These are phyloP conservation scores for Quercus tomentella DNA, from an alignment of 331 rosid genomes.

Conservation along the genomic window DNA sequence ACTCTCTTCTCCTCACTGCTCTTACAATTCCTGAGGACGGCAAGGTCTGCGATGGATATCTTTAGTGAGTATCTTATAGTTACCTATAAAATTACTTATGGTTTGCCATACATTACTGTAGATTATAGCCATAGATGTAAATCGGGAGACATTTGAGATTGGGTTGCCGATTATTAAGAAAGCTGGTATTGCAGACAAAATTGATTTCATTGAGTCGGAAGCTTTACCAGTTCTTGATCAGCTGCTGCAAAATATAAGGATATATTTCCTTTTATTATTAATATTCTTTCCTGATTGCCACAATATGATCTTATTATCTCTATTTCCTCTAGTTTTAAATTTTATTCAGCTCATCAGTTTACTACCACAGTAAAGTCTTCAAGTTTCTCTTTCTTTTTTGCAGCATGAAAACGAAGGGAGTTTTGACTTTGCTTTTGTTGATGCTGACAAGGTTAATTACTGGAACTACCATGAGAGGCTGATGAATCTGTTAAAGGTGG, in stretches of 20 bases:
- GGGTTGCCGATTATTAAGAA: constrained; percentile 53
- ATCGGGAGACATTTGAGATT: constrained; percentile 37
- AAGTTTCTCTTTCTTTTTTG: background rate
- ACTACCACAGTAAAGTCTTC: background rate
- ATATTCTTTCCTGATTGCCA: background rate
- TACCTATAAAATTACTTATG: background rate
- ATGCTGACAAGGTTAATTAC: constrained; percentile 21
- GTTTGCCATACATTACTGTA: constrained; percentile 2
- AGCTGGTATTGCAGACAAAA: constrained; percentile 60
- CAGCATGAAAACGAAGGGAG: constrained; percentile 18
- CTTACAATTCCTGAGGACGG: constrained; percentile 46
- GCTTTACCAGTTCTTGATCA: constrained; percentile 41
- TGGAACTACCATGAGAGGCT: constrained; percentile 20
- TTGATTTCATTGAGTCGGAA: constrained; percentile 42
- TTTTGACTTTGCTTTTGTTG: constrained; percentile 23
- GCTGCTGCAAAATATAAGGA: constrained; percentile 41
- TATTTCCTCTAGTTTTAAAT: background rate
- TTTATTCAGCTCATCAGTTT: background rate
- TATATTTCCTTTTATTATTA: background rate
- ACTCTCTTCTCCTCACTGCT: constrained; percentile 59
- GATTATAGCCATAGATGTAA: constrained; percentile 48
- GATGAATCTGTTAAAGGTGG: constrained; percentile 11
- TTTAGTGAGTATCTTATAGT: background rate
- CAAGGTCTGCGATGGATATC: constrained; percentile 24
- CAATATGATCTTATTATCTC: background rate